Conservation (phyloP, 164 flowering plant species). For the Sedum album region DNA sequence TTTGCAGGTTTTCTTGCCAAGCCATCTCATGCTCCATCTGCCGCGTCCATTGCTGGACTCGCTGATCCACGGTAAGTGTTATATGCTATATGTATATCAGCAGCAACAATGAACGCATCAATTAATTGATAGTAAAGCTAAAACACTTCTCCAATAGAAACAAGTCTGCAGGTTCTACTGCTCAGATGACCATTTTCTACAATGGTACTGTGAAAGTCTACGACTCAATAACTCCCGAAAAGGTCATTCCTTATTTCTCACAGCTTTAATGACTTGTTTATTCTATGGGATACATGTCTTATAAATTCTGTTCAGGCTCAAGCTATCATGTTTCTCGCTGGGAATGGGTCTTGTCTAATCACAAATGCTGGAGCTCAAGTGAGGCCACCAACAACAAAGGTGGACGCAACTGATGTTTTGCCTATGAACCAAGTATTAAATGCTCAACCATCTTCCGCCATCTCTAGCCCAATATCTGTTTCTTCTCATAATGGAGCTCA, state of each 20-base stretch:
- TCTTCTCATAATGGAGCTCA: slow-evolving; percentile 51
- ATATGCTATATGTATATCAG: not conserved
- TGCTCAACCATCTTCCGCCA: slow-evolving; percentile 35
- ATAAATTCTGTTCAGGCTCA: slow-evolving; percentile 45
- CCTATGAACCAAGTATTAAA: slow-evolving; percentile 29
- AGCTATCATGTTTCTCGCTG: slow-evolving; percentile 82
- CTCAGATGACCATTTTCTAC: slow-evolving; percentile 78
- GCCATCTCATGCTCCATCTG: slow-evolving; percentile 19
- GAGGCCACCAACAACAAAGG: slow-evolving; percentile 29
- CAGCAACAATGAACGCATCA: no score
- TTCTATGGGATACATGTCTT: not conserved
- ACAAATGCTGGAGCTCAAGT: slow-evolving; percentile 22
- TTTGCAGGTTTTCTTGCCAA: slow-evolving; percentile 12
- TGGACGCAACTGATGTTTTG: slow-evolving; percentile 29
- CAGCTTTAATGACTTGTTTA: not conserved
- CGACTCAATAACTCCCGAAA: slow-evolving; percentile 68
- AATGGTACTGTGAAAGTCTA: slow-evolving; percentile 67
- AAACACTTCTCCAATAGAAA: slow-evolving; percentile 20
- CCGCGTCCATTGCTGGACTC: slow-evolving; percentile 21
- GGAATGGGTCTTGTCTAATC: slow-evolving; percentile 35
- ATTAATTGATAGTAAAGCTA: not conserved
- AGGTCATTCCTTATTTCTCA: slow-evolving; percentile 30
- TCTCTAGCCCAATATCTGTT: slow-evolving; percentile 62
- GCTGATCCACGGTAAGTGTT: slow-evolving; percentile 40
- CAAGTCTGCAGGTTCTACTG: slow-evolving; percentile 34